These are phyloP conservation scores for Pseudofabraea citricarpa DNA, from an alignment of 2,329 filamentous ascomycete species.

Conservation along the genomic window DNA sequence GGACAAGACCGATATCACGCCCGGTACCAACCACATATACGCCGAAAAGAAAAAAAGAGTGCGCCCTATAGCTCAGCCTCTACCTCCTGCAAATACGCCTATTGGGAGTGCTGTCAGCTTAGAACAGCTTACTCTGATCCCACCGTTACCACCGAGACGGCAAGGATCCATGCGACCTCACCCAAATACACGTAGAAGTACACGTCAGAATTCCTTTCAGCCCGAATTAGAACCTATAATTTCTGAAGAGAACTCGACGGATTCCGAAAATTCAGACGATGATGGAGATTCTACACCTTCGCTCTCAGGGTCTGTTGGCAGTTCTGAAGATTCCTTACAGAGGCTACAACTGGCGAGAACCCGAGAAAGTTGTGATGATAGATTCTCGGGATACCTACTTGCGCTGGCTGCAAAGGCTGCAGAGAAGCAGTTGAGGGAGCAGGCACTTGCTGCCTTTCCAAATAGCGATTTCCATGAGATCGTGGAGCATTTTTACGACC, in stretches of 20 bases:
- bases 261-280: constrained; percentile 25
- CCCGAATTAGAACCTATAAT: constrained; percentile 32
- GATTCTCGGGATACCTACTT: constrained; percentile 71
- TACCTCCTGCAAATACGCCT: constrained; percentile 46
- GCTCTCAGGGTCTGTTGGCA: constrained; percentile 24
- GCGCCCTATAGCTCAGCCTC: constrained; percentile 15
- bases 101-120: constrained; percentile 29
- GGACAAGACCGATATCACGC: constrained; percentile 69
- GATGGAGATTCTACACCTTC: constrained; percentile 26
- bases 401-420: constrained; percentile 76
- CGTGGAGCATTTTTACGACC: constrained; percentile 30
- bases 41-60: constrained; percentile 8
- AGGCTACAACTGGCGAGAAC: constrained; percentile 38
- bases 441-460: constrained; percentile 71
- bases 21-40: constrained; percentile 32
- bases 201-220: constrained; percentile 34
- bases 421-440: constrained; percentile 72
- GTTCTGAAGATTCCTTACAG: constrained; percentile 27
- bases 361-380: constrained; percentile 70
- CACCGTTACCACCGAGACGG: constrained; percentile 31
- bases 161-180: constrained; percentile 36
- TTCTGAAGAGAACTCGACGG: constrained; percentile 41
- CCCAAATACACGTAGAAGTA: constrained; percentile 34
- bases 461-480: constrained; percentile 46
- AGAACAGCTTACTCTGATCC: constrained; percentile 27